phyloP scores from a whole-genome alignment of 2,329 filamentous ascomycete species.

The Penicillium sp. region DNA sequence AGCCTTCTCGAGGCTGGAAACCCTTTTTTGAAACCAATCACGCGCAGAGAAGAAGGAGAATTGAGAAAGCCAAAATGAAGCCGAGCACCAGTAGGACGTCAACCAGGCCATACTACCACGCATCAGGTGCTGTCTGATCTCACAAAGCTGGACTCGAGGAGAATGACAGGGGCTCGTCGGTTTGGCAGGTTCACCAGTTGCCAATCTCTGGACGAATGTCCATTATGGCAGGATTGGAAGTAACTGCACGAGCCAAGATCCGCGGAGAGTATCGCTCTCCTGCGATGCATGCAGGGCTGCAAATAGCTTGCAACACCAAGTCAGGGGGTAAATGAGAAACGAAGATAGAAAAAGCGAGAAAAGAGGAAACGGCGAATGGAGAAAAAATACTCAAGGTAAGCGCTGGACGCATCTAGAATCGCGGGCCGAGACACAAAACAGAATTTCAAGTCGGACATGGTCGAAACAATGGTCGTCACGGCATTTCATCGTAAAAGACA shows the following conservation, averaged over 20 bases:
- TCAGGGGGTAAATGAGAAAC: background rate
- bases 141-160: background rate
- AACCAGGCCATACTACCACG: slow-evolving; percentile 1
- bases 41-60: slow-evolving; percentile 13
- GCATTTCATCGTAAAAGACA: slow-evolving; percentile 28
- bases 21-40: slow-evolving; percentile 19
- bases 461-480: slow-evolving; percentile 26
- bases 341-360: background rate
- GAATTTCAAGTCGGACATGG: slow-evolving; percentile 14
- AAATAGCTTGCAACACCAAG: background rate
- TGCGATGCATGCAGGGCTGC: background rate
- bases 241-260: background rate
- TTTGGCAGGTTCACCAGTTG: slow-evolving; percentile 3
- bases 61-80: slow-evolving; percentile 1
- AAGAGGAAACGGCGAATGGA: background rate
- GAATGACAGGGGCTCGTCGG: background rate
- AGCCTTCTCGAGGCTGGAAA: slow-evolving; percentile 15
- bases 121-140: slow-evolving; percentile 4
- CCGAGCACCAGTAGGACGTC: slow-evolving; percentile 1
- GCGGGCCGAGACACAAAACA: slow-evolving; percentile 10
- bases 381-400: background rate
- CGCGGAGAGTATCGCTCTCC: background rate
- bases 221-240: background rate
- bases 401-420: slow-evolving; percentile 27
- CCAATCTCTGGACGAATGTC: background rate